Evolutionary conservation across 2,329 filamentous ascomycete genomes (phyloP).

Genomic region (Exophiala bonariae): DNA sequence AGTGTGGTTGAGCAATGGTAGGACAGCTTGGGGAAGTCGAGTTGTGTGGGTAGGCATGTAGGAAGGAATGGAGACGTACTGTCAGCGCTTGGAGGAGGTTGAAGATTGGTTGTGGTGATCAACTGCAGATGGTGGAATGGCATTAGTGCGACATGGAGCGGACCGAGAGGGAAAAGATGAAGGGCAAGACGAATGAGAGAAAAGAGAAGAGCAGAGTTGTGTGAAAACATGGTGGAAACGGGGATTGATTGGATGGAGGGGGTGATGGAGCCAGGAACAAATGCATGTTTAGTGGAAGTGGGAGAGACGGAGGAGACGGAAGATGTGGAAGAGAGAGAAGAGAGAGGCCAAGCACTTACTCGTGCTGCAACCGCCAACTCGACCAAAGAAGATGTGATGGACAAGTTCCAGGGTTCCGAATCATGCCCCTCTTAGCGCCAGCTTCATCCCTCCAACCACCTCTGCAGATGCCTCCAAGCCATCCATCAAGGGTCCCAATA

Average conservation of each 20-base stretch:
- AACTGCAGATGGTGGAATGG: neutral
- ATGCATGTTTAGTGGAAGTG: neutral
- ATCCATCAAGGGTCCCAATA: too few species aligned
- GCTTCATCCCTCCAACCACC: neutral
- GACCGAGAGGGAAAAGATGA: neutral
- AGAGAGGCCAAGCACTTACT: neutral
- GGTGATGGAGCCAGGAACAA: neutral
- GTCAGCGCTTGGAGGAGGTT: constrained; percentile 24
- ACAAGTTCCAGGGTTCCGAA: neutral
- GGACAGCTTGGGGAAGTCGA: constrained; percentile 5
- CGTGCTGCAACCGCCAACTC: neutral
- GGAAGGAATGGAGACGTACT: constrained; percentile 14
- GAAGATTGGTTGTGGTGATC: constrained; percentile 19
- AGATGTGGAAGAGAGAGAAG: neutral
- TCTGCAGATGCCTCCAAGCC: neutral
- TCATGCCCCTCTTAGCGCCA: neutral
- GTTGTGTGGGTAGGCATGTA: too few species aligned
- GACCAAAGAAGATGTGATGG: neutral
- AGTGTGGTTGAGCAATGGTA: constrained; percentile 14
- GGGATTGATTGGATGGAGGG: neutral
- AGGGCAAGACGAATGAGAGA: neutral
- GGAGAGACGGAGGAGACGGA: neutral
- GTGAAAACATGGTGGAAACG: neutral
- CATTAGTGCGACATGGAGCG: constrained; percentile 1
- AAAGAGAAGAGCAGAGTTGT: neutral